These are phyloP conservation scores for Halenospora varia DNA, from an alignment of 495 filamentous ascomycete species.

Conservation along the genomic window DNA sequence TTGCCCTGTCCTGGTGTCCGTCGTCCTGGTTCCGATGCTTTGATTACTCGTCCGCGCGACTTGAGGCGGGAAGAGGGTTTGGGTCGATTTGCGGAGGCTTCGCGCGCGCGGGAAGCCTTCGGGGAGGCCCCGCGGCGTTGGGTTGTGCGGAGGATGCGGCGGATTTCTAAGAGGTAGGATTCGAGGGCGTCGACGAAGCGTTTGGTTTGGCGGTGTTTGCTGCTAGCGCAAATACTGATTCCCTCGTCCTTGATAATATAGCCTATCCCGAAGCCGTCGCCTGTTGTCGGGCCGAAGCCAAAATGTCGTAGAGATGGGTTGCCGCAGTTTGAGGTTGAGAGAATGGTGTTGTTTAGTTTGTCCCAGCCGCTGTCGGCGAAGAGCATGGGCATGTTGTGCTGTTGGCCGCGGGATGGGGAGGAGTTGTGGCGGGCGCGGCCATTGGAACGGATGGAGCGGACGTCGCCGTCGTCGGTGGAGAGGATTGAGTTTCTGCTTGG, in stretches of 20 bases:
- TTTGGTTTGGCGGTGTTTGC: conserved; percentile 88
- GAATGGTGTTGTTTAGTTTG: conserved; percentile 87
- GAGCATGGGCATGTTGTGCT: conserved; percentile 29
- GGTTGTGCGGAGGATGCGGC: conserved; percentile 71
- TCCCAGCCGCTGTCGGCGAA: conserved; percentile 93
- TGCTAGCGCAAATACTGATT: conserved; percentile 86
- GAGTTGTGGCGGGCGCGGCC: conserved; percentile 25
- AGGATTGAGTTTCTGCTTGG: conserved; percentile 47
- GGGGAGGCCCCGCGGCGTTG: conserved; percentile 43
- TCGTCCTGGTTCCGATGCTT: conserved; percentile 29
- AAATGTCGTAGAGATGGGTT: conserved; percentile 97
- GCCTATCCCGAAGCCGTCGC: conserved; percentile 94
- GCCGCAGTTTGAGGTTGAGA: conserved; percentile 97
- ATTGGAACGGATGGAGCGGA: conserved; percentile 16
- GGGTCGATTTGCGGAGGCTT: conserved; percentile 36
- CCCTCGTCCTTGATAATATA: conserved; percentile 98
- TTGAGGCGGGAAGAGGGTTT: conserved; percentile 36
- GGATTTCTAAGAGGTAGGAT: conserved; percentile 82
- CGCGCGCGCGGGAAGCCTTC: conserved; percentile 59
- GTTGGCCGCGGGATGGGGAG: conserved; percentile 9
- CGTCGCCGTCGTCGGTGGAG: conserved; percentile 27
- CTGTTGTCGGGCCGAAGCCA: conserved; percentile 91
- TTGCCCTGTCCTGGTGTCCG: conserved; percentile 38
- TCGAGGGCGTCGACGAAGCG: conserved; percentile 88
- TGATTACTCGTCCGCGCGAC: conserved; percentile 55